A percentile compares a stretch with the other conserved stretches of the same genome.
Evolutionary conservation across 192 early-diverging fungal genomes (phyloP).

Genomic region (Piromyces finnis): DNA sequence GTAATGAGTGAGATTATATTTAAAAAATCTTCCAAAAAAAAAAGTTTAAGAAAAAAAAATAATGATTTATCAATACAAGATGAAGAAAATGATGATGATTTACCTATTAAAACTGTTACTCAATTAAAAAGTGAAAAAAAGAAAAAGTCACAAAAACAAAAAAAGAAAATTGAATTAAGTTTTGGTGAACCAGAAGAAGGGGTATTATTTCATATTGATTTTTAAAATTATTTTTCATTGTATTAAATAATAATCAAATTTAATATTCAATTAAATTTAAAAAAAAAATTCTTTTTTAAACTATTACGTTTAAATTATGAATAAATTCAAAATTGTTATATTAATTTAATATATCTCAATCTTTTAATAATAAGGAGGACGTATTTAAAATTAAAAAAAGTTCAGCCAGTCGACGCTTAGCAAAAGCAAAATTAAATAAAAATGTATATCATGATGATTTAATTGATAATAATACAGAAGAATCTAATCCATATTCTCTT

Average conservation of each 20-base stretch:
- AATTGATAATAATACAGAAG: neutral
- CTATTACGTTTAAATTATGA: too few relatives aligned
- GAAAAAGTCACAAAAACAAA: neutral
- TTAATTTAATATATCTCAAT: too few relatives aligned
- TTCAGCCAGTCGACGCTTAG: conserved; percentile 10
- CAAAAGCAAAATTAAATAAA: conserved; percentile 11
- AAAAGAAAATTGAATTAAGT: neutral
- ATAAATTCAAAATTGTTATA: too few relatives aligned
- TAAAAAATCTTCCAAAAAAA: neutral
- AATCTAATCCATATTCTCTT: conserved; percentile 2
- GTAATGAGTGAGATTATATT: neutral
- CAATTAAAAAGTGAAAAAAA: neutral
- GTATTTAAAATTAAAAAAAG: conserved; percentile 8
- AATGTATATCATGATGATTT: conserved; percentile 5
- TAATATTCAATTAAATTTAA: too few relatives aligned
- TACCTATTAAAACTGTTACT: neutral
- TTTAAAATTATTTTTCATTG: too few relatives aligned
- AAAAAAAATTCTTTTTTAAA: too few relatives aligned
- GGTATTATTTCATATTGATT: neutral
- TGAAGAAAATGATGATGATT: neutral
- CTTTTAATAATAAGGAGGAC: neutral
- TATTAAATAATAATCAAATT: too few relatives aligned
- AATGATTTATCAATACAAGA: neutral
- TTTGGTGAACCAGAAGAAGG: neutral
- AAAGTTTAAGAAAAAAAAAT: neutral